These are phyloP conservation scores for Suhomyces wounanorum DNA, from an alignment of 1,139 yeast species.

Conservation along the genomic window DNA sequence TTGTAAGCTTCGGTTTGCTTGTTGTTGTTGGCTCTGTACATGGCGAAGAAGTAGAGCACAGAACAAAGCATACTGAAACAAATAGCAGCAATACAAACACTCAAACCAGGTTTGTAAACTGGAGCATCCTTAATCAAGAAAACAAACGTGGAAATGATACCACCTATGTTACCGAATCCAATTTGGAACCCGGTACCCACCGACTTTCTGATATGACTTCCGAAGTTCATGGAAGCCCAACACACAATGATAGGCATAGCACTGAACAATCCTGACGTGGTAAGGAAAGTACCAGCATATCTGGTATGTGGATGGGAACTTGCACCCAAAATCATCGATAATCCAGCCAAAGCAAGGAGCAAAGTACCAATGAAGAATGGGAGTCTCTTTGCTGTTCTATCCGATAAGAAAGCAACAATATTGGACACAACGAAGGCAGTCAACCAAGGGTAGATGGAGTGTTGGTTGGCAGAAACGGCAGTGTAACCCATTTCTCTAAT, in stretches of 20 bases:
- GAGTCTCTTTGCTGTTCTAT: slow-evolving; percentile 45
- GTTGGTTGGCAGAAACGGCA: slow-evolving; percentile 63
- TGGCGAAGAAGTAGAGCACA: slow-evolving; percentile 43
- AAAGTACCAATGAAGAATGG: slow-evolving; percentile 48
- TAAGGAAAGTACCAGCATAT: slow-evolving; percentile 72
- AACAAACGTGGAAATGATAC: slow-evolving; percentile 68
- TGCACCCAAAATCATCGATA: slow-evolving; percentile 52
- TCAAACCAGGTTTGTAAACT: slow-evolving; percentile 56
- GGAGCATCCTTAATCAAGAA: slow-evolving; percentile 63
- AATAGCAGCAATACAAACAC: slow-evolving; percentile 54
- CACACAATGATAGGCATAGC: slow-evolving; percentile 78
- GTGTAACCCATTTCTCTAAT: slow-evolving; percentile 59
- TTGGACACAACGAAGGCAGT: slow-evolving; percentile 59
- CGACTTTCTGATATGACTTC: slow-evolving; percentile 70
- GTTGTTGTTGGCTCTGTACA: slow-evolving; percentile 42
- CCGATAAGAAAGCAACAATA: slow-evolving; percentile 51
- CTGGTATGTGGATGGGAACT: slow-evolving; percentile 40
- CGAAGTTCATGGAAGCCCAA: slow-evolving; percentile 67
- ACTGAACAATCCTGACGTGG: slow-evolving; percentile 66
- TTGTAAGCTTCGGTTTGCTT: slow-evolving; percentile 41
- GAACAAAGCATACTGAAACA: slow-evolving; percentile 51
- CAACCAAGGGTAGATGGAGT: slow-evolving; percentile 75
- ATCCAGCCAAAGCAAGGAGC: slow-evolving; percentile 53
- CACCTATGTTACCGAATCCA: slow-evolving; percentile 84
- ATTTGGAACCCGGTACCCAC: slow-evolving; percentile 77